These are phyloP conservation scores for Hericium erinaceus DNA, from an alignment of 768 basidiomycete species.

Conservation along the genomic window DNA sequence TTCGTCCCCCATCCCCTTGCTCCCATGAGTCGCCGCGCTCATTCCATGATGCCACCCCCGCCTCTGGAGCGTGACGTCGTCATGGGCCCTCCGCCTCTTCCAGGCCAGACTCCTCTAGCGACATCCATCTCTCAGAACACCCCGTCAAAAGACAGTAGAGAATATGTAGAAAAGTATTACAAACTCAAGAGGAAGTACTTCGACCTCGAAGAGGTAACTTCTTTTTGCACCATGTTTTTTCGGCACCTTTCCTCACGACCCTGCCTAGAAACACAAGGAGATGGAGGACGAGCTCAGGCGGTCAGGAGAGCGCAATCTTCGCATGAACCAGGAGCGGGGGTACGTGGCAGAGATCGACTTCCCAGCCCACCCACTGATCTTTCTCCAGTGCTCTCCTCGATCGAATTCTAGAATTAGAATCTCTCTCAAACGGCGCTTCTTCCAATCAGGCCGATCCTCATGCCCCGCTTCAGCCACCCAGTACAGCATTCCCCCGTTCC, in stretches of 20 bases:
- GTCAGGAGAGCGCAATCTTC: conserved; percentile 55
- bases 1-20: conserved; percentile 7
- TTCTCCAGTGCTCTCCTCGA: conserved; percentile 40
- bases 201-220: conserved; percentile 59
- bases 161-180: conserved; percentile 51
- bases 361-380: conserved; percentile 4
- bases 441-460: conserved; percentile 14
- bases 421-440: conserved; percentile 24
- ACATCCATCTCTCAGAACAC: conserved; percentile 21
- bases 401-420: conserved; percentile 54
- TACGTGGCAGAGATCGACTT: conserved; percentile 25
- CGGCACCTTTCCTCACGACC: not conserved
- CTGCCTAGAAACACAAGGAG: conserved; percentile 49
- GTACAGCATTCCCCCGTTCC: conserved; percentile 40
- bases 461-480: conserved; percentile 26
- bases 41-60: conserved; percentile 18
- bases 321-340: conserved; percentile 55
- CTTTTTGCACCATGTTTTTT: not conserved
- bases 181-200: conserved; percentile 57
- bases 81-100: conserved; percentile 41
- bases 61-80: conserved; percentile 38
- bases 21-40: conserved; percentile 6
- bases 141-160: conserved; percentile 30
- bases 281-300: conserved; percentile 43
- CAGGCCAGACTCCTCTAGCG: conserved; percentile 24